These are phyloP conservation scores for Puccinia horiana DNA, from an alignment of 1,284 basidiomycete species.

Conservation along the genomic window DNA sequence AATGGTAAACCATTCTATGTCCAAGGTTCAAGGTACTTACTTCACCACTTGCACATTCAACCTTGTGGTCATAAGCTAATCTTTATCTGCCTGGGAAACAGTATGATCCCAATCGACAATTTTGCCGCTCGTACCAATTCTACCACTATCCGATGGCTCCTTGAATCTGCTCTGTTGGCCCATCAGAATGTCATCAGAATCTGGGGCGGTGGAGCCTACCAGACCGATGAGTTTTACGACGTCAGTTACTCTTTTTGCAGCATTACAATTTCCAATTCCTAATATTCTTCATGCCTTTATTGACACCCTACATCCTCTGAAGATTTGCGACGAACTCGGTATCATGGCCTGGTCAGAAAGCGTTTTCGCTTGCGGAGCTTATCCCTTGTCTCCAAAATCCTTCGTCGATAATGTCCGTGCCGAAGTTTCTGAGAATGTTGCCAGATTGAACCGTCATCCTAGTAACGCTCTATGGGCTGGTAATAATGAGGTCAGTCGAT, in stretches of 20 bases:
- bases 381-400: slow-evolving; percentile 57
- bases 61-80: not conserved
- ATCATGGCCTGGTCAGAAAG: slow-evolving; percentile 70
- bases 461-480: slow-evolving; percentile 68
- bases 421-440: slow-evolving; percentile 67
- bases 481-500: slow-evolving; percentile 63
- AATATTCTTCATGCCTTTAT: slow-evolving; percentile 45
- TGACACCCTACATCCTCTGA: slow-evolving; percentile 61
- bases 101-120: slow-evolving; percentile 46
- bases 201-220: slow-evolving; percentile 55
- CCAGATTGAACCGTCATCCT: slow-evolving; percentile 65
- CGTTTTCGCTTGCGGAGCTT: slow-evolving; percentile 47
- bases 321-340: slow-evolving; percentile 67
- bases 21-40: slow-evolving; percentile 53
- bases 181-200: slow-evolving; percentile 54
- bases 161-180: slow-evolving; percentile 50
- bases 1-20: slow-evolving; percentile 53
- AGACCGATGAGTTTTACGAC: slow-evolving; percentile 52
- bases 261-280: slow-evolving; percentile 49
- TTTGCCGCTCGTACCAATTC: slow-evolving; percentile 39
- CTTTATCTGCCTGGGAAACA: not conserved
- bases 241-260: slow-evolving; percentile 6
- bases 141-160: slow-evolving; percentile 52
- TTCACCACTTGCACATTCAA: slow-evolving; percentile 28
- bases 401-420: slow-evolving; percentile 64